Conservation (phyloP, 805 yeast species). For the Metschnikowia noctiluminum region DNA sequence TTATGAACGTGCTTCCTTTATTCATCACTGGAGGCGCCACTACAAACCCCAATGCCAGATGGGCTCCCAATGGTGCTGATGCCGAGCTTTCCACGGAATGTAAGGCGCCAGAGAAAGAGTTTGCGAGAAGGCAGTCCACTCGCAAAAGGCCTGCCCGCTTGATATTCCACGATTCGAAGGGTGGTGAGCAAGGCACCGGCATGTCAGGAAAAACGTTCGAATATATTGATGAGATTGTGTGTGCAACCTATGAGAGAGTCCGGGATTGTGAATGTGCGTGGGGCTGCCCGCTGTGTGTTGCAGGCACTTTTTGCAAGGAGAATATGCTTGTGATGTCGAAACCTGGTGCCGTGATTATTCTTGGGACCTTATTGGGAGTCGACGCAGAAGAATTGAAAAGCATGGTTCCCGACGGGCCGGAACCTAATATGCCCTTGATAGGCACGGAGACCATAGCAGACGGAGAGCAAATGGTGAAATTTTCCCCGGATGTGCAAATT, state of each 20-base stretch:
- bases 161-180: slow-evolving; percentile 78
- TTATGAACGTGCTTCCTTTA: slow-evolving; percentile 74
- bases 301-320: slow-evolving; percentile 78
- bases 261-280: slow-evolving; percentile 66
- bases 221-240: slow-evolving; percentile 63
- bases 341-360: slow-evolving; percentile 72
- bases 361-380: slow-evolving; percentile 59
- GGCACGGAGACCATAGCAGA: slow-evolving; percentile 66
- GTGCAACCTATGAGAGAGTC: slow-evolving; percentile 56
- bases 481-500: slow-evolving; percentile 54
- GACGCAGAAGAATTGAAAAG: slow-evolving; percentile 41
- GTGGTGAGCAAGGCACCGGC: slow-evolving; percentile 79
- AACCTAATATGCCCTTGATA: slow-evolving; percentile 66
- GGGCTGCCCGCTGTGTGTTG: slow-evolving; percentile 88
- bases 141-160: slow-evolving; percentile 85
- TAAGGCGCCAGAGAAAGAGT: slow-evolving; percentile 96
- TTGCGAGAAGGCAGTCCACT: slow-evolving; percentile 67
- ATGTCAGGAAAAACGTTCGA: slow-evolving; percentile 77
- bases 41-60: slow-evolving; percentile 32
- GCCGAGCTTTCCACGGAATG: slow-evolving; percentile 86
- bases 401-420: slow-evolving; percentile 67
- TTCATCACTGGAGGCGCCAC: slow-evolving; percentile 68
- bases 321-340: slow-evolving; percentile 80
- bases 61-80: slow-evolving; percentile 30
- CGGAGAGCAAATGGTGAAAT: slow-evolving; percentile 51